Conservation (phyloP, 2,329 filamentous ascomycete species). For the Westerdykella sp. region DNA sequence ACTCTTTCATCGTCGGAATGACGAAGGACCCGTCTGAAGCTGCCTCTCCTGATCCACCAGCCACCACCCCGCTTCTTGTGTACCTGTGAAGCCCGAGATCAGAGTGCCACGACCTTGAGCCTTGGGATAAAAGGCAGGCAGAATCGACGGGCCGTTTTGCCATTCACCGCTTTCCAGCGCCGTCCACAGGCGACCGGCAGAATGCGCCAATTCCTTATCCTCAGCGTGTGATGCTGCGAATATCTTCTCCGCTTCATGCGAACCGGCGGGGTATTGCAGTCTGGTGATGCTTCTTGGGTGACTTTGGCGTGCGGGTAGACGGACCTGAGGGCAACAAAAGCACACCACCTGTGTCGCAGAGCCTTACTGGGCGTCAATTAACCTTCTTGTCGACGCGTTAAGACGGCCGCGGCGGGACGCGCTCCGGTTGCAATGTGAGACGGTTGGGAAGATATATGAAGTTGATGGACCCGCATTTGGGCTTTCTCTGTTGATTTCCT, state of each 20-base stretch:
- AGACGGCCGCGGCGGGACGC: conserved; percentile 34
- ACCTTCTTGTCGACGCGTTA: conserved; percentile 23
- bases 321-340: conserved; percentile 9
- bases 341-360: conserved; percentile 14
- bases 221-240: conserved; percentile 16
- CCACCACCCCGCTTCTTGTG: conserved; percentile 8
- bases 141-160: conserved; percentile 32
- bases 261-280: conserved; percentile 12
- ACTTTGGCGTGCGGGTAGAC: conserved; percentile 19
- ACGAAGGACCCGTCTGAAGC: conserved; percentile 9
- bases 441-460: conserved; percentile 26
- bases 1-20: conserved; percentile 3
- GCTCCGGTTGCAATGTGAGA: conserved; percentile 26
- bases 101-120: not conserved
- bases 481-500: conserved; percentile 2
- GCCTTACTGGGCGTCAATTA: conserved; percentile 20
- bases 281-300: conserved; percentile 5
- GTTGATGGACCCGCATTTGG: conserved; percentile 15
- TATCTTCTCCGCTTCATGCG: conserved; percentile 3
- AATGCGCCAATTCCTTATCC: conserved; percentile 19
- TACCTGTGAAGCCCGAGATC: not conserved
- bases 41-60: conserved; percentile 9
- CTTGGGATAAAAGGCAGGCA: conserved; percentile 25
- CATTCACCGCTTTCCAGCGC: conserved; percentile 32
- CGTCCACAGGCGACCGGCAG: conserved; percentile 19